Evolutionary conservation across 2,329 filamentous ascomycete species (phyloP).

Genomic region (Nannizziopsis barbatae): DNA sequence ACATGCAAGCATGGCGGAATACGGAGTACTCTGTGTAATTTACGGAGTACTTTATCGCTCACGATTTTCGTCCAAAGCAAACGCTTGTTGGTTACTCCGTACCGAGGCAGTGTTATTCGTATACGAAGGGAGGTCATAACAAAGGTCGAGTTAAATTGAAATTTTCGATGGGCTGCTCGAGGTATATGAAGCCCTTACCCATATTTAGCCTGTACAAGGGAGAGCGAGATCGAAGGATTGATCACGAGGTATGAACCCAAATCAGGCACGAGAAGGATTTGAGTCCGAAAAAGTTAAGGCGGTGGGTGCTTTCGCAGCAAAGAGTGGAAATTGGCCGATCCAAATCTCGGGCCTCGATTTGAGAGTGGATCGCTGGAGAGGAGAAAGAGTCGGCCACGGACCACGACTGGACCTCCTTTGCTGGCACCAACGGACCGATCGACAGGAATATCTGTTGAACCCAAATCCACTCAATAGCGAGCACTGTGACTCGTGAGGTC

Average conservation of each 20-base stretch:
- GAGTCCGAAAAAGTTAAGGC: no score
- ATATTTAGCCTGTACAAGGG: neutral
- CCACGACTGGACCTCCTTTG: neutral
- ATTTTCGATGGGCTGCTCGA: neutral
- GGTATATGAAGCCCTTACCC: neutral
- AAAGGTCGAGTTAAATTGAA: no score
- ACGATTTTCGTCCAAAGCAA: no score
- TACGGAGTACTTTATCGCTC: no score
- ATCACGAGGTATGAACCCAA: neutral
- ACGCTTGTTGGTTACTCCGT: no score
- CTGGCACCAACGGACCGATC: slow-evolving; percentile 3
- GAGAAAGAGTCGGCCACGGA: neutral
- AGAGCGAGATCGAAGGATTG: neutral
- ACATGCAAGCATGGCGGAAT: no score
- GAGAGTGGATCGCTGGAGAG: neutral
- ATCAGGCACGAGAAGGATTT: neutral
- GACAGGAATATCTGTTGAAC: neutral
- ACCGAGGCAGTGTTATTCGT: no score
- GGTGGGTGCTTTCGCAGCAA: no score
- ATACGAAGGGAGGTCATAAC: no score
- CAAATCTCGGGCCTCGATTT: neutral
- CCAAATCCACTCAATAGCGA: no score
- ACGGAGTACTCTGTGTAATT: no score
- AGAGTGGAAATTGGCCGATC: no score
- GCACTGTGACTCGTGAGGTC: neutral